Percentiles rank a stretch among this genome's conserved stretches.
Conservation (phyloP, 177 flowering plant genomes). For the Viscum album region DNA sequence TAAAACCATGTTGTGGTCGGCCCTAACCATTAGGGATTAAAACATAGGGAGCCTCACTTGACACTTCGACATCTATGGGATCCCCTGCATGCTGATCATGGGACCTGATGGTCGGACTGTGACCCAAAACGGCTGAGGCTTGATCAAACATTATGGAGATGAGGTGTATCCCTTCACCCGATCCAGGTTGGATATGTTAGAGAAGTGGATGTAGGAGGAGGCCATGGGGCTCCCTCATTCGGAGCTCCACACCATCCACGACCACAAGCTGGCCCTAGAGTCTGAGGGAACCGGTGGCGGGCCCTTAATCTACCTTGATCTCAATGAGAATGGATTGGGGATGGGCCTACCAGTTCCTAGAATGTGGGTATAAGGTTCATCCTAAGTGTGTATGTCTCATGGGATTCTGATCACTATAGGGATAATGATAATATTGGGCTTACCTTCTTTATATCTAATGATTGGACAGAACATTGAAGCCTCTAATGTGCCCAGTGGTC, state of each 20-base stretch:
- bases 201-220: conserved; percentile 54
- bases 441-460: no score
- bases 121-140: conserved; percentile 46
- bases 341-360: conserved; percentile 75
- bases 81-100: conserved; percentile 51
- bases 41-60: conserved; percentile 31
- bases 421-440: no score
- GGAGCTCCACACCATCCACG: conserved; percentile 43
- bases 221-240: conserved; percentile 43
- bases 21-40: conserved; percentile 55
- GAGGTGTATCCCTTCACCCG: conserved; percentile 66
- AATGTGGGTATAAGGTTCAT: conserved; percentile 84
- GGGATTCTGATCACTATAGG: no score
- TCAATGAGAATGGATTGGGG: conserved; percentile 76
- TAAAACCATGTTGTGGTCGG: conserved; percentile 65
- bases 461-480: no score
- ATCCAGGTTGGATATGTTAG: conserved; percentile 31
- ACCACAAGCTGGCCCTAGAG: conserved; percentile 52
- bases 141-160: conserved; percentile 51
- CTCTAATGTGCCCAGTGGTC: no score
- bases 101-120: conserved; percentile 71
- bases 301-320: conserved; percentile 64
- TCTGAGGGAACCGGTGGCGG: conserved; percentile 67
- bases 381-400: conserved; percentile 44
- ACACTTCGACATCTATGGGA: conserved; percentile 47